Evolutionary conservation across 169 alveolate species (phyloP), one percentile per base, ranked within the genome.

Genomic region (Cryptosporidium sp.): DNA sequence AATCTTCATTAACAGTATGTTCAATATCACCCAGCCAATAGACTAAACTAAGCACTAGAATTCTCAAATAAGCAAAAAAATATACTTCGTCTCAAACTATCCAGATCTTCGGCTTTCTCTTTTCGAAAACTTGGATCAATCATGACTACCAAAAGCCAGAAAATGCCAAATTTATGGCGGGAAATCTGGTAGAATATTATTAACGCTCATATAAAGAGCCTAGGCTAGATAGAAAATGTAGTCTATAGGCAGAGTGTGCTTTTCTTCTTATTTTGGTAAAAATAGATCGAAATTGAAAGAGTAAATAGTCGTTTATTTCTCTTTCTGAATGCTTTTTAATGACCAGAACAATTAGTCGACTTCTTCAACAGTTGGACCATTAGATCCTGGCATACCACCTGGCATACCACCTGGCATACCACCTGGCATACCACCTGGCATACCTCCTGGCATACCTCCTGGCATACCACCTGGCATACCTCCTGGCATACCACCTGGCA

Each of bases 281-380:
- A 48, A 16, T 48, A 48, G 21, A 1, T 48, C 10, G 55, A 48
- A 48, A 48, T 48, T 48, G 55, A 48, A 48, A 48, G 55, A 0
- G 55, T 48, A 48, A 48, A 48, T 48, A 12, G 55, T 48, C 21
- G 23, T 48, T 48, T 2, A 48, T 18, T 48, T 3, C 14, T 18
- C 7, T 14, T 14, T 48, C 12, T 14, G 21, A 41, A 10, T 41
- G 48, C 9, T 48, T 16, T 0, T 8, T 14, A 18, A 21, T 48
- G 7, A 48, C 55, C 12, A 48, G 14, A 48, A 48, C 14, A 18
- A 33, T 85, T 93, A 96, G 93, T 96, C 98, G 61, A 96, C 98
- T 91, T 96, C 97, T 93, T 96, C 98, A 21, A 96, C 97, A 59
- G 98, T 96, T 52, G 98, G 98, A 55, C 97, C 97, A 59, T 93